Percentiles rank a stretch among this genome's conserved stretches.
These are phyloP conservation scores for Cylindrotheca fusiformis DNA, from an alignment of 108 stramenopile genomes.

Conservation along the genomic window DNA sequence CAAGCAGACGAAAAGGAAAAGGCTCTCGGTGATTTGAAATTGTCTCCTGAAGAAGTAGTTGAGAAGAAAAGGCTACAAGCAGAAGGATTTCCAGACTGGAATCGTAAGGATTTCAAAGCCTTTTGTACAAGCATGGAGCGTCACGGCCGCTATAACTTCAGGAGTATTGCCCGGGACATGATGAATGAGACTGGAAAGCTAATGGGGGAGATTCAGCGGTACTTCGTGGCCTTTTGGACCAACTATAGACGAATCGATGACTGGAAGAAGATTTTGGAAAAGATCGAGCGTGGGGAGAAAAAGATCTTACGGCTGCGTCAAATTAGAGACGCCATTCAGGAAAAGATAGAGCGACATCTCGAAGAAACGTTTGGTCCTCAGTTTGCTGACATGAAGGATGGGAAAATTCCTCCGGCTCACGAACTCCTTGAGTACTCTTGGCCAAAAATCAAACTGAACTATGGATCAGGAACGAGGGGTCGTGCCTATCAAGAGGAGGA, in stretches of 20 bases:
- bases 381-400: conserved; percentile 63
- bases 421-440: conserved; percentile 84
- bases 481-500: conserved; percentile 91
- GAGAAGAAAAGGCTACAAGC: conserved; percentile 72
- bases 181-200: conserved; percentile 85
- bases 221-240: conserved; percentile 88
- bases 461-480: conserved; percentile 53
- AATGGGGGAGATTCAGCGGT: conserved; percentile 78
- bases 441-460: conserved; percentile 81
- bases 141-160: conserved; percentile 88
- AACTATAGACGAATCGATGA: conserved; percentile 85
- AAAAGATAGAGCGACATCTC: conserved; percentile 92
- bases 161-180: conserved; percentile 76
- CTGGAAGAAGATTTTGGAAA: conserved; percentile 84
- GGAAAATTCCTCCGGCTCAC: conserved; percentile 50
- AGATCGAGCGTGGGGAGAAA: conserved; percentile 87
- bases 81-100: conserved; percentile 96
- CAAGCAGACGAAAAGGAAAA: conserved; percentile 63
- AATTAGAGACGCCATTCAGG: conserved; percentile 92
- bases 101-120: conserved; percentile 83
- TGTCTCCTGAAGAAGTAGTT: conserved; percentile 49
- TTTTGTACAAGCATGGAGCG: conserved; percentile 87
- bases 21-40: conserved; percentile 43
- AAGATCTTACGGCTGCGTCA: conserved; percentile 84
- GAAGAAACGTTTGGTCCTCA: conserved; percentile 81